Conservation (phyloP, 2,329 filamentous ascomycete species). For the Sporothrix brasiliensis region DNA sequence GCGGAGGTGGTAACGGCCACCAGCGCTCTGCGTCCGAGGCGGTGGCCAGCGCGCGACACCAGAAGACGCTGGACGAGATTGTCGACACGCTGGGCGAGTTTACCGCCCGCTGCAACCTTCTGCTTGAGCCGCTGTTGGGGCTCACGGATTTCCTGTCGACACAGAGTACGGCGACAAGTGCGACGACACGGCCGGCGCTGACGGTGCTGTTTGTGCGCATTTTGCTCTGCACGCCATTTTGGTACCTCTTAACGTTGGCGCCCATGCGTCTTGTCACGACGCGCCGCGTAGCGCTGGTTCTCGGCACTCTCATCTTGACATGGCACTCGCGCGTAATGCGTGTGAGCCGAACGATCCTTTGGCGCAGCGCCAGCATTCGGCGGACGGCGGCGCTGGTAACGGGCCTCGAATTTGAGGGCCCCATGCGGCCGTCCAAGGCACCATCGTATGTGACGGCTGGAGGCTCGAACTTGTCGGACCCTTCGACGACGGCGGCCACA, state of each 20-base stretch:
- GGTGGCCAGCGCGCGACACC: slow-evolving; percentile 68
- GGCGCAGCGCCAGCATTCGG: slow-evolving; percentile 80
- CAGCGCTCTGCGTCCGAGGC: slow-evolving; percentile 52
- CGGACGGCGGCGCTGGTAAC: slow-evolving; percentile 72
- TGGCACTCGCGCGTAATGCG: slow-evolving; percentile 90
- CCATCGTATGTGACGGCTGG: slow-evolving; percentile 39
- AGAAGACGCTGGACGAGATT: slow-evolving; percentile 96
- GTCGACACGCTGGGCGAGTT: slow-evolving; percentile 90
- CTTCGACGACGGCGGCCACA: slow-evolving; percentile 34
- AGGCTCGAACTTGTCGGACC: slow-evolving; percentile 37
- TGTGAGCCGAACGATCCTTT: slow-evolving; percentile 83
- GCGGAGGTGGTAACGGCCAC: slow-evolving; percentile 42
- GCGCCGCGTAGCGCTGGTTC: slow-evolving; percentile 76
- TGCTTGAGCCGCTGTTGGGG: slow-evolving; percentile 84
- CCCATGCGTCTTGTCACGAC: slow-evolving; percentile 85
- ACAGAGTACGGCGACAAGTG: slow-evolving; percentile 84
- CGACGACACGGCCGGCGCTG: slow-evolving; percentile 85
- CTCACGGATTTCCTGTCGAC: slow-evolving; percentile 93
- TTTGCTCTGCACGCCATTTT: slow-evolving; percentile 82
- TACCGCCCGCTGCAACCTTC: slow-evolving; percentile 86
- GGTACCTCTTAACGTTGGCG: slow-evolving; percentile 76
- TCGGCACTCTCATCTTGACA: slow-evolving; percentile 84
- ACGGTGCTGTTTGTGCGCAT: slow-evolving; percentile 89
- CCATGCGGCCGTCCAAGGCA: slow-evolving; percentile 42
- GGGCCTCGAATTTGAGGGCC: slow-evolving; percentile 71